These are phyloP conservation scores for Boletus mariae DNA, from an alignment of 1,284 basidiomycete genomes.

Conservation along the genomic window DNA sequence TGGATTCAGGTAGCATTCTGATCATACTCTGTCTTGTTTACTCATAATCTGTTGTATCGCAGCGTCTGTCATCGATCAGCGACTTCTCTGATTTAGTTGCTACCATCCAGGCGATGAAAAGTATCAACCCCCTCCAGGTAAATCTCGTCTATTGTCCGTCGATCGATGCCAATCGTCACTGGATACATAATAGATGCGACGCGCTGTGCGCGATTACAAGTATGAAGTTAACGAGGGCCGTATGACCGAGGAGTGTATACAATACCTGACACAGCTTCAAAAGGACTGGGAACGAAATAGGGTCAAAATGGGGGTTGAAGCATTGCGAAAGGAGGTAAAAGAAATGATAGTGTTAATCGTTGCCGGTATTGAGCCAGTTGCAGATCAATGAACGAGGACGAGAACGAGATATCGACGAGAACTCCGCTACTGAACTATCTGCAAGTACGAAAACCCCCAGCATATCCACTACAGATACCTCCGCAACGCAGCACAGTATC, in stretches of 20 bases:
- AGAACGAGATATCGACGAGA: constrained; percentile 47
- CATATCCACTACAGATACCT: constrained; percentile 35
- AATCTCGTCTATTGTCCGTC: constrained; percentile 1
- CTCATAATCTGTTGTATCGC: constrained; percentile 16
- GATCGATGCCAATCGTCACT: constrained; percentile 2
- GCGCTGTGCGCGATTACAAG: constrained; percentile 90
- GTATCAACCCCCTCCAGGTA: constrained; percentile 89
- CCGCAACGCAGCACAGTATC: constrained; percentile 53
- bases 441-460: constrained; percentile 26
- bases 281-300: constrained; percentile 94
- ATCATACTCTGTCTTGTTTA: constrained; percentile 7
- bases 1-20: constrained; percentile 73
- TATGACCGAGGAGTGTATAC: constrained; percentile 92
- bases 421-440: constrained; percentile 26
- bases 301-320: constrained; percentile 77
- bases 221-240: constrained; percentile 90
- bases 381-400: constrained; percentile 56
- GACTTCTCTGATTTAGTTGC: constrained; percentile 87
- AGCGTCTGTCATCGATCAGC: constrained; percentile 82
- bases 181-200: constrained; percentile 63
- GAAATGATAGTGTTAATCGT: neutral
- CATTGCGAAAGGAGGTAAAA: constrained; percentile 70
- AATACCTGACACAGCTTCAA: constrained; percentile 91
- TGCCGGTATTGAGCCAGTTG: constrained; percentile 3
- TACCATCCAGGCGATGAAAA: constrained; percentile 84